Evolutionary conservation across 441 rosid species (phyloP), one percentile per base, ranked within the genome.

Genomic region (Syzygium syzygioides): DNA sequence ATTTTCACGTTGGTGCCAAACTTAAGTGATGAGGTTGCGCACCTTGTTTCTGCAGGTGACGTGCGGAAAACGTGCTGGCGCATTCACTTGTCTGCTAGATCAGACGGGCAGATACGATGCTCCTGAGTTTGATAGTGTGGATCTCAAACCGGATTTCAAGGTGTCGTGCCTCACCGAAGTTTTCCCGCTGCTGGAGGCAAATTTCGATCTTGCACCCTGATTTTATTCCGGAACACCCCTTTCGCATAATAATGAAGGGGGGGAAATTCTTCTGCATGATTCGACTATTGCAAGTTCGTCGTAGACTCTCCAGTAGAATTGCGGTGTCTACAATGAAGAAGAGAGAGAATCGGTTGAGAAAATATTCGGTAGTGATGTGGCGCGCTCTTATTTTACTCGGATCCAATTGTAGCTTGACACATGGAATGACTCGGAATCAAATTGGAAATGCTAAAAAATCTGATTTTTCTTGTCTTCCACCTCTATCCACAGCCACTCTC

Each of bases 1-100:
- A n/a, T 55, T 55, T 55, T 41, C 20, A 1, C 28, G 55, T n/a
- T 76, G 41, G n/a, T 13, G 48, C 83, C 41, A 12, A 76, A 6
- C 23, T 53, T 56, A 76, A 26, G 50, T 41, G 34, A 62, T 41
- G 30, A 25, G 76, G n/a, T 37, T 18, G 45, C 55, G 17, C 20
- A 14, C 34, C 64, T 85, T 66, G 48, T 62, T 87, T 89, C 90
- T 91, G 86, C 94, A 97, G 99, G 90, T 97, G 86, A 94, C 92
- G 84, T 96, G 99, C 89, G 99, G 99, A 80, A 97, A 95, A 93
- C 90, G 91, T 88, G 99, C 98, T 18, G 98, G 99, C 89, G 94
- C 99, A 34, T 90, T 95, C 76, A 95, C 99, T 26, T 96, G 99
- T 89, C 93, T 97, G 92, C 99, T 97, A 85, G 98, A 97, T 91